Evolutionary conservation across 2,329 filamentous ascomycete genomes (phyloP), one percentile per base, ranked within the genome.

Genomic region (Acrodontium crateriforme): DNA sequence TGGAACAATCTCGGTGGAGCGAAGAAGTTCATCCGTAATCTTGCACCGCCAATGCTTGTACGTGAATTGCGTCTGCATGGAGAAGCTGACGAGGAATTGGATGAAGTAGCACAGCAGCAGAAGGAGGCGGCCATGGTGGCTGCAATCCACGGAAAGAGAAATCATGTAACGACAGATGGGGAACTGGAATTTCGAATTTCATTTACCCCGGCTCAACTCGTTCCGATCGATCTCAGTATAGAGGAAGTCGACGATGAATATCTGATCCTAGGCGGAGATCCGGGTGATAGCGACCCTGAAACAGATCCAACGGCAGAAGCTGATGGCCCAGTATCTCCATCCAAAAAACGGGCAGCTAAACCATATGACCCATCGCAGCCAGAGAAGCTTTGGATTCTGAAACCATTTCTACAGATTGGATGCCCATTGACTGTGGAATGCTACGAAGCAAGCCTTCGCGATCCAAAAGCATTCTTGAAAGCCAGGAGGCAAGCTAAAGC

Each of bases 1-100:
- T 98, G 89, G 89, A 71, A 68, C 4, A 78, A 74, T 42, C 69
- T 74, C 16, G 67, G 67, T 27, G 87, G 85, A 1, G 84, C 85
- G 10, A 70, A 78, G 45, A 92, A 93, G 46, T 80, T 93, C 35
- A 74, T 93, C 16, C 71, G 77, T 9, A 77, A 80, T 16, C 59
- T 95, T 8, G 78, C 83, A 0, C 80, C 83, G 8, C 74, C 77
- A 6, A 56, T 95, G 2, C 60, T 95, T 3, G 63, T 73, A 9
- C 70, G 68, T 35, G 73, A 68, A 35, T 61, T 65, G 18, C 52
- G 60, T 9, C 34, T 62, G 35, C 46, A 53, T 24, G 54, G 48
- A 2, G 31, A 50, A 12, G 14, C 31, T 3, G 35, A 35, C 10
- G 21, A 22, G 3, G 26, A 33, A 6, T 23, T 30, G 2, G 44